Evolutionary conservation across 305 asterid genomes (phyloP).

Genomic region (Fraxinus angustifolia): DNA sequence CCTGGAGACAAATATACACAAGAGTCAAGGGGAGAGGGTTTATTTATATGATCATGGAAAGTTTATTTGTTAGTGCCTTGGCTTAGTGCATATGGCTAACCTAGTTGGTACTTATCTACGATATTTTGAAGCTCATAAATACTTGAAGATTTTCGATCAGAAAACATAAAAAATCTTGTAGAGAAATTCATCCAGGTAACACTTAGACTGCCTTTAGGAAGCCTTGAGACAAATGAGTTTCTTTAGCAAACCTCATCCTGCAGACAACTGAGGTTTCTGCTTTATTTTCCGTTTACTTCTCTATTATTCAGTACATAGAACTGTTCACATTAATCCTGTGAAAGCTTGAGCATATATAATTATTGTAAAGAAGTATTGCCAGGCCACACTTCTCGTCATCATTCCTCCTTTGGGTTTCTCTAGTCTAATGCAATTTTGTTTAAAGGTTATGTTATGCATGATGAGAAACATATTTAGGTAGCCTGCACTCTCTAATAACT

Average conservation of each 20-base stretch:
- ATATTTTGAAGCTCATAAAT: not conserved
- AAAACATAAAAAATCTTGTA: not conserved
- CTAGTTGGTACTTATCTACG: not conserved
- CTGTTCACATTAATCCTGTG: not conserved
- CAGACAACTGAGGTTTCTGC: not conserved
- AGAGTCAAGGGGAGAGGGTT: not conserved
- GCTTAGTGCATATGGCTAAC: not conserved
- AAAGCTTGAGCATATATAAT: constrained; percentile 2
- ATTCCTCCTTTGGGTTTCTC: constrained; percentile 1
- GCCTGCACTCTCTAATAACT: not conserved
- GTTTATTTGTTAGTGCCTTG: not conserved
- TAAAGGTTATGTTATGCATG: not conserved
- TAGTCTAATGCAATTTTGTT: not conserved
- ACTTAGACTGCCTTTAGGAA: not conserved
- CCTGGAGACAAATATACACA: not conserved
- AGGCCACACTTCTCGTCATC: not conserved
- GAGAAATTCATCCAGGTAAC: not conserved
- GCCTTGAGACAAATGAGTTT: not conserved
- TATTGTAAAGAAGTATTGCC: not conserved
- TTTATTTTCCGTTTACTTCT: not conserved
- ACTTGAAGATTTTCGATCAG: not conserved
- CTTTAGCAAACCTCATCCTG: constrained; percentile 1
- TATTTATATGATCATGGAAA: not conserved
- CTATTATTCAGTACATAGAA: constrained; percentile 1
- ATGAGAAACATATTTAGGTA: not conserved